These are phyloP conservation scores for Schoenoplectus triqueter DNA, from an alignment of 202 grass and related monocot genomes.

Conservation along the genomic window DNA sequence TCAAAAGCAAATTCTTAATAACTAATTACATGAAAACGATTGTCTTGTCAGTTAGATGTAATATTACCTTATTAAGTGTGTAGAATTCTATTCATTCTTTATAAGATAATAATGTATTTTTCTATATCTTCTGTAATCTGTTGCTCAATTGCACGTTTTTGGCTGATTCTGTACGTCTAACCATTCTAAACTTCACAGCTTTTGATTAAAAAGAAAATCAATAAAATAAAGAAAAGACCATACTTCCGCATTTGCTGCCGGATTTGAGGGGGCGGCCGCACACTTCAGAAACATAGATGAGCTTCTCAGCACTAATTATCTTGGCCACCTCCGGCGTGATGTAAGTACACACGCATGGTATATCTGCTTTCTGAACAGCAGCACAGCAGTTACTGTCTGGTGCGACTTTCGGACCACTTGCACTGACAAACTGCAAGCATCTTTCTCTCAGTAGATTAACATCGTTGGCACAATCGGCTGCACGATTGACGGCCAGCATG, in stretches of 20 bases:
- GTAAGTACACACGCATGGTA: constrained; percentile 64
- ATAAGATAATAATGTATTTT: no score
- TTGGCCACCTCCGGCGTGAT: constrained; percentile 49
- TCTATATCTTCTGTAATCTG: no score
- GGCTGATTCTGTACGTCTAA: not conserved
- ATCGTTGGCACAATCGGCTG: constrained; percentile 24
- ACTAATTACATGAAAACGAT: not conserved
- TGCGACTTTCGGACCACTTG: constrained; percentile 43
- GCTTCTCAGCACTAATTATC: constrained; percentile 53
- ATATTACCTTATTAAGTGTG: not conserved
- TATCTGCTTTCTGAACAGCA: constrained; percentile 46
- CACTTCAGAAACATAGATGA: constrained; percentile 47
- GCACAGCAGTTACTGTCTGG: constrained; percentile 55
- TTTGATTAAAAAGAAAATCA: constrained; percentile 2
- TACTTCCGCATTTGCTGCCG: constrained; percentile 65
- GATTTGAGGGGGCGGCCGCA: constrained; percentile 45
- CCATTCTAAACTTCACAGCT: not conserved
- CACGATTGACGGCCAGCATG: not conserved
- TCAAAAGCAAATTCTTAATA: no score
- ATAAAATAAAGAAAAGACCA: constrained; percentile 13
- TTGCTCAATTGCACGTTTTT: no score
- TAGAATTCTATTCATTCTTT: no score
- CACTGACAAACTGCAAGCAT: constrained; percentile 18
- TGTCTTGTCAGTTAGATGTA: not conserved
- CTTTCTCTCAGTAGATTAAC: constrained; percentile 8